Evolutionary conservation across 1,139 yeast species (phyloP).

Genomic region (Protomyces arabidopsidicola): DNA sequence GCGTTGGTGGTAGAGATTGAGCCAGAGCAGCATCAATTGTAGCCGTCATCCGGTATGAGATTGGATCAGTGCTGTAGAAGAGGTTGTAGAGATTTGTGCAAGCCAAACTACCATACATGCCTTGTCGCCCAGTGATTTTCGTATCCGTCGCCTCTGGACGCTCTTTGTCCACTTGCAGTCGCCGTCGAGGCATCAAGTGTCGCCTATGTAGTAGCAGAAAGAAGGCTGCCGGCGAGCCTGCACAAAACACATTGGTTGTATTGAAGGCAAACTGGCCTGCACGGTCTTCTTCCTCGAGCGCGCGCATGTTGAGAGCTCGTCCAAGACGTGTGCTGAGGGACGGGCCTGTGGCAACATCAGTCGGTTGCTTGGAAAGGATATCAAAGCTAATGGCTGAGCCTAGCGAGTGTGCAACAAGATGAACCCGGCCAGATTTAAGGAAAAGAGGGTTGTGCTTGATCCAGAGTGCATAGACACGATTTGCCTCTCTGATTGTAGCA

Average conservation of each 20-base stretch:
- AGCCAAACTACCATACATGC: conserved; percentile 43
- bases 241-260: conserved; percentile 68
- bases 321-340: conserved; percentile 29
- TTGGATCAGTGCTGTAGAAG: conserved; percentile 44
- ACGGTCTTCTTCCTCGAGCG: not conserved
- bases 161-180: not conserved
- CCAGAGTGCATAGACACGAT: conserved; percentile 60
- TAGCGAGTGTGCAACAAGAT: conserved; percentile 82
- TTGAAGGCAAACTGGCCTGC: conserved; percentile 50
- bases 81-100: conserved; percentile 43
- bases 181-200: conserved; percentile 33
- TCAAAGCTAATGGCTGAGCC: conserved; percentile 87
- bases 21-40: conserved; percentile 41
- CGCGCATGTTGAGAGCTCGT: conserved; percentile 25
- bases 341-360: conserved; percentile 15
- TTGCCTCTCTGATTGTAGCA: conserved; percentile 66
- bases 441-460: conserved; percentile 63
- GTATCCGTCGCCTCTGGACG: conserved; percentile 11
- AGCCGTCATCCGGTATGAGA: conserved; percentile 42
- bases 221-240: conserved; percentile 88
- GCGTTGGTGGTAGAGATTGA: conserved; percentile 36
- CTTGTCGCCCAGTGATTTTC: not conserved
- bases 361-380: conserved; percentile 59
- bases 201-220: conserved; percentile 44
- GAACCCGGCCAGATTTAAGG: conserved; percentile 49